These are phyloP conservation scores for Penicillium goetzii DNA, from an alignment of 495 filamentous ascomycete species.

Conservation along the genomic window DNA sequence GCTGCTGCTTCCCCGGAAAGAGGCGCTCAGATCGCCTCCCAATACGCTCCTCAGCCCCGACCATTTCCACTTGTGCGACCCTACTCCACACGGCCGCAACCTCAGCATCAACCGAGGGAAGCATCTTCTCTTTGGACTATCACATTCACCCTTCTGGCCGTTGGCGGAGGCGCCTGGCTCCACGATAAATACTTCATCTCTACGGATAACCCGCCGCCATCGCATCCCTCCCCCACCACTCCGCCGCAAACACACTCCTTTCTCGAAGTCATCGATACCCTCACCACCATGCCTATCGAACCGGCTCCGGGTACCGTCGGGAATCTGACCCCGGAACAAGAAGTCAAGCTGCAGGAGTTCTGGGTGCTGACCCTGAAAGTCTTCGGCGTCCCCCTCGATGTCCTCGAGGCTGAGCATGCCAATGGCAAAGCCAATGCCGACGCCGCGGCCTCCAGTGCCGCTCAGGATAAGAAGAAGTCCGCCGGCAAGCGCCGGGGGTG, in stretches of 20 bases:
- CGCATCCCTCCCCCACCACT: neutral
- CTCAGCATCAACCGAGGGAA: conserved; percentile 36
- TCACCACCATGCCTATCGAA: conserved; percentile 44
- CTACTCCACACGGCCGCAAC: conserved; percentile 34
- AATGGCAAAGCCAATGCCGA: conserved; percentile 20
- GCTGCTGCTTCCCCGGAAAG: conserved; percentile 4
- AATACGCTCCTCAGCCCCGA: conserved; percentile 23
- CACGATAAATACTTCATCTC: conserved; percentile 37
- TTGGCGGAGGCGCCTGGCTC: conserved; percentile 44
- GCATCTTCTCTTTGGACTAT: conserved; percentile 47
- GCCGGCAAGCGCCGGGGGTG: conserved; percentile 60
- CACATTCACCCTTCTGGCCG: conserved; percentile 37
- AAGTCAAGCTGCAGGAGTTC: conserved; percentile 83
- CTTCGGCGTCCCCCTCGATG: conserved; percentile 65
- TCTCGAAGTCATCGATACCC: conserved; percentile 47
- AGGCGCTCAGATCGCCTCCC: conserved; percentile 32
- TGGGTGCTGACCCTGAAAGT: conserved; percentile 80
- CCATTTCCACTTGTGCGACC: conserved; percentile 30
- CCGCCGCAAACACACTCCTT: conserved; percentile 28
- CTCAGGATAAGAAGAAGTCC: conserved; percentile 65
- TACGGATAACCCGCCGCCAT: conserved; percentile 15
- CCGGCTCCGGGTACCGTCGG: conserved; percentile 77
- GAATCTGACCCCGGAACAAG: conserved; percentile 85
- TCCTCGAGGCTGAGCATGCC: conserved; percentile 28
- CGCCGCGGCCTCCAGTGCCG: conserved; percentile 25